Conservation (phyloP, 352 stramenopile species). For the Albugo candida region DNA sequence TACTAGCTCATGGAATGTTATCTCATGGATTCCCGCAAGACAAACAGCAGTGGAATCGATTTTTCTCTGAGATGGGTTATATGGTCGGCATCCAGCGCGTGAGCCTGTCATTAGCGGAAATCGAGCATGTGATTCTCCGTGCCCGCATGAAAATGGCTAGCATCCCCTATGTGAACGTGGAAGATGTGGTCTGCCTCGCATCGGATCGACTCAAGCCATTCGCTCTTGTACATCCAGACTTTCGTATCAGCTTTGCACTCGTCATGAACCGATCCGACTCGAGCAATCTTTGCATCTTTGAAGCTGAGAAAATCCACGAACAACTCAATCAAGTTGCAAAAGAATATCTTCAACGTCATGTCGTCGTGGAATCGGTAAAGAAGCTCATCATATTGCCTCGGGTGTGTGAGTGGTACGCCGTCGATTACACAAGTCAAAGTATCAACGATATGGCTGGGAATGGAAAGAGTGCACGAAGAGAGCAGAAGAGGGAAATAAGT, state of each 20-base stretch:
- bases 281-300: conserved; percentile 14
- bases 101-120: conserved; percentile 46
- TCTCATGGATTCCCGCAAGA: conserved; percentile 32
- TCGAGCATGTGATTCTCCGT: conserved; percentile 53
- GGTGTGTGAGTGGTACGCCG: conserved; percentile 55
- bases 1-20: conserved; percentile 65
- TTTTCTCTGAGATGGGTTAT: conserved; percentile 45
- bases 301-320: conserved; percentile 28
- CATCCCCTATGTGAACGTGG: conserved; percentile 18
- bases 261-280: conserved; percentile 24
- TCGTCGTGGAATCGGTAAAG: conserved; percentile 13
- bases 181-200: background rate
- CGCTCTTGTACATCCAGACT: conserved; percentile 44
- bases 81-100: conserved; percentile 14
- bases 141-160: conserved; percentile 24
- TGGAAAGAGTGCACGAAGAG: too few species aligned
- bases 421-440: conserved; percentile 30
- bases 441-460: conserved; percentile 3
- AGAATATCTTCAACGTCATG: conserved; percentile 14
- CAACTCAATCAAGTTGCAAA: conserved; percentile 40
- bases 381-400: conserved; percentile 26
- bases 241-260: conserved; percentile 51
- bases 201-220: conserved; percentile 11
- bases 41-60: conserved; percentile 33
- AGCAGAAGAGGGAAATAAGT: too few species aligned